phyloP scores from a whole-genome alignment of 2,329 filamentous ascomycete species.

The Albifimbria verrucaria region DNA sequence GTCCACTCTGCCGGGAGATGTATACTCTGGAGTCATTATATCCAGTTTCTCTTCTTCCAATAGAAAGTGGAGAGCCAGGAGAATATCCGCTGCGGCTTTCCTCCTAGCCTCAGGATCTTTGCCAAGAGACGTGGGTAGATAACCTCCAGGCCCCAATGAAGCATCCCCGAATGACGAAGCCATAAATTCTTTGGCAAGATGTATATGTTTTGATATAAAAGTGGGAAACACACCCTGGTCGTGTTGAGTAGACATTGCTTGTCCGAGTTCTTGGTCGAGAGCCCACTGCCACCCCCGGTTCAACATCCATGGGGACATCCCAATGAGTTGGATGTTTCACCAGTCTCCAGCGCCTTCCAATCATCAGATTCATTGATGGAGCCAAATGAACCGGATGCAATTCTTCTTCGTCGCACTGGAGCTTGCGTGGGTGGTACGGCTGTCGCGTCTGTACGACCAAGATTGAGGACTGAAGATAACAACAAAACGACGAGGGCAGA shows the following conservation, averaged over 20 bases:
- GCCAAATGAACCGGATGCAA: slow-evolving; percentile 31
- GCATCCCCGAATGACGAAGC: slow-evolving; percentile 54
- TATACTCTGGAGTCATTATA: slow-evolving; percentile 45
- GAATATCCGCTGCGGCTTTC: slow-evolving; percentile 61
- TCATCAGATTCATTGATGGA: slow-evolving; percentile 35
- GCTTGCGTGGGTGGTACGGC: slow-evolving; percentile 19
- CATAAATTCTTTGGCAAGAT: slow-evolving; percentile 63
- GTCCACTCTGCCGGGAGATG: slow-evolving; percentile 41
- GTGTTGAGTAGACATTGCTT: slow-evolving; percentile 21
- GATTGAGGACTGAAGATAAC: slow-evolving; percentile 59
- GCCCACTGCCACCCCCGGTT: slow-evolving; percentile 70
- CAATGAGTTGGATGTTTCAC: slow-evolving; percentile 45
- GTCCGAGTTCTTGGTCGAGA: slow-evolving; percentile 49
- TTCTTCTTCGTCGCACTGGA: slow-evolving; percentile 27
- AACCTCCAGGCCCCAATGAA: slow-evolving; percentile 53
- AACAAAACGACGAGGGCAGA: slow-evolving; percentile 63
- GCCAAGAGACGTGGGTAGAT: slow-evolving; percentile 59
- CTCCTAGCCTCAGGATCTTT: slow-evolving; percentile 54
- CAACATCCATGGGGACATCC: slow-evolving; percentile 57
- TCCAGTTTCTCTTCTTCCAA: slow-evolving; percentile 86
- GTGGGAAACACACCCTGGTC: slow-evolving; percentile 20
- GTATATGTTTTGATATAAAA: slow-evolving; percentile 51
- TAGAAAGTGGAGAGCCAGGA: slow-evolving; percentile 80
- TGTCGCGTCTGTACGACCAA: slow-evolving; percentile 39
- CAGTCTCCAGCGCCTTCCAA: slow-evolving; percentile 45